Evolutionary conservation across 2,329 filamentous ascomycete genomes (phyloP), one percentile per base, ranked within the genome.

Genomic region (Venturia asperata): DNA sequence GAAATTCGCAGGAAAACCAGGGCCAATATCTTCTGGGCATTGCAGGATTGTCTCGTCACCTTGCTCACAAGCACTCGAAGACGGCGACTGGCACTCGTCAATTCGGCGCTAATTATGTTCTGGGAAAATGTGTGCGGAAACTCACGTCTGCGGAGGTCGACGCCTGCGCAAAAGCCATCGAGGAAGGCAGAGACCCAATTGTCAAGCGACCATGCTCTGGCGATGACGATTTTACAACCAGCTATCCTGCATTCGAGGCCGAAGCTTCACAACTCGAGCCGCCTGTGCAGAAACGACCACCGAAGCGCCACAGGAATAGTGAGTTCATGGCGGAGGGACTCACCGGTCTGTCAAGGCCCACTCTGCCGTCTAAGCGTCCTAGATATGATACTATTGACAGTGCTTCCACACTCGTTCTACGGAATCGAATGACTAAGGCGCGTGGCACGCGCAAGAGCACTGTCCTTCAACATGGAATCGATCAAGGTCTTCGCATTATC

Each of bases 61-160:
- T 55, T 27, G 24, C 49, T 55, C 49, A 55, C 27, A 55, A 30
- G 15, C 49, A 55, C n/a, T 55, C 49, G 15, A 55, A 55, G 27
- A 30, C 24, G 15, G 1, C 49, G 27, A 34, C 9, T 4, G 49
- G 49, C 7, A 34, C 49, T 6, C 49, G 49, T 15, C 49, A 4
- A 1, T 55, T 55, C 21, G 49, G n/a, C 11, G 15, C 24, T 7
- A 6, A 34, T 19, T 55, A 55, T 34, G 7, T 55, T 24, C 27
- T 55, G 49, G 49, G 27, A 1, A 27, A 55, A 13, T 55, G 49
- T 34, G 49, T 19, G 24, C 49, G 49, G 6, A 30, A 15, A 34
- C 24, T 55, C 13, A 30, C 49, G 19, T 30, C 21, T 5, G 49
- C 49, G 10, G 49, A 55, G 27, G 49, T 55, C 27, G 49, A 55